Conservation (phyloP, 768 basidiomycete species). For the Macrolepiota albuminosa region DNA sequence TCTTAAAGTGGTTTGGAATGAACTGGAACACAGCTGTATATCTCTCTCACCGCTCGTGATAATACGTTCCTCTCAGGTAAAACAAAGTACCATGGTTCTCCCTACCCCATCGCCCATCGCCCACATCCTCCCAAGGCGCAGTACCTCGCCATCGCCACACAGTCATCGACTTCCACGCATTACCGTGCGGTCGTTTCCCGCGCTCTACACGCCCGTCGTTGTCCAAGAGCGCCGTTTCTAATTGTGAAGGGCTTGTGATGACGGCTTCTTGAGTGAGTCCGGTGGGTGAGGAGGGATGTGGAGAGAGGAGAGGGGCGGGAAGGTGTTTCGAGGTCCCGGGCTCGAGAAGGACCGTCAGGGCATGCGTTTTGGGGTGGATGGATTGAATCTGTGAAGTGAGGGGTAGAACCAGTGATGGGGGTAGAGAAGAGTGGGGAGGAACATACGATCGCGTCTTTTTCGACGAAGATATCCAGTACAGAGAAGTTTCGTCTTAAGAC, state of each 20-base stretch:
- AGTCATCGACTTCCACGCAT: constrained; percentile 55
- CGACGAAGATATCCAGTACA: constrained; percentile 31
- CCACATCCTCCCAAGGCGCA: constrained; percentile 17
- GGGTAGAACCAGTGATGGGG: background rate
- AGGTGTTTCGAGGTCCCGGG: constrained; percentile 32
- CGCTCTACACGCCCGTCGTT: constrained; percentile 42
- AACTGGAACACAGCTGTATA: background rate
- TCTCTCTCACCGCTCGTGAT: constrained; percentile 24
- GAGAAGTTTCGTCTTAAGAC: constrained; percentile 48
- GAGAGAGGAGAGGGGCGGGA: constrained; percentile 29
- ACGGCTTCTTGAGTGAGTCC: constrained; percentile 28
- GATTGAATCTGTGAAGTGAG: constrained; percentile 25
- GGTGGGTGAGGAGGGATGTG: constrained; percentile 22
- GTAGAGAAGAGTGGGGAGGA: background rate
- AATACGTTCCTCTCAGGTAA: constrained; percentile 40
- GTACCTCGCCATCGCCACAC: constrained; percentile 46
- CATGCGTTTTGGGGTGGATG: constrained; percentile 35
- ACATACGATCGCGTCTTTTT: constrained; percentile 3
- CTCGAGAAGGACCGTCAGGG: constrained; percentile 38
- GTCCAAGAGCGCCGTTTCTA: constrained; percentile 50
- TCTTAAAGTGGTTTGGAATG: background rate
- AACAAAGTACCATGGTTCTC: constrained; percentile 46
- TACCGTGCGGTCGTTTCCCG: constrained; percentile 38
- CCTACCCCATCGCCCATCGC: constrained; percentile 34
- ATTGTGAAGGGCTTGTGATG: constrained; percentile 39